These are phyloP conservation scores for Gonapodya prolifera DNA, from an alignment of 192 early-diverging fungal genomes.

Conservation along the genomic window DNA sequence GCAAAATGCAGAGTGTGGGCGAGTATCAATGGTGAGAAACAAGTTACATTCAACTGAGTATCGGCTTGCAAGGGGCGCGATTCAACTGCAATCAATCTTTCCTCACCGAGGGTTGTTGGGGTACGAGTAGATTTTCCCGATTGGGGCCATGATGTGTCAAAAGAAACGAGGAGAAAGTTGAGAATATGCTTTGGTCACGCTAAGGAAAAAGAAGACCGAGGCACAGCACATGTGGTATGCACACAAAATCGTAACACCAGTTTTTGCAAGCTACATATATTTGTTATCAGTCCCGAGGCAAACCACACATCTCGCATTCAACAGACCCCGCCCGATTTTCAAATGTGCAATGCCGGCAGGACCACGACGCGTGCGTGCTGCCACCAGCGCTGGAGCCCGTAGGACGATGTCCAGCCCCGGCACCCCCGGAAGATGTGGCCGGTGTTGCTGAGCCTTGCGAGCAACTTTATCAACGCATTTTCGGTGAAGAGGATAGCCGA, in stretches of 20 bases:
- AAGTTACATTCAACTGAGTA: not conserved
- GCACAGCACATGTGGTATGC: too few relatives aligned
- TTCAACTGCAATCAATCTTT: not conserved
- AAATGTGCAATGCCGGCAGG: slow-evolving; percentile 72
- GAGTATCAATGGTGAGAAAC: not conserved
- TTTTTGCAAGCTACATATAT: not conserved
- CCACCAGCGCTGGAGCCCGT: slow-evolving; percentile 12
- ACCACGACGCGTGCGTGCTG: slow-evolving; percentile 25
- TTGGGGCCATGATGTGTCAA: not conserved
- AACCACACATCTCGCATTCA: slow-evolving; percentile 73
- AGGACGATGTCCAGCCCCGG: slow-evolving; percentile 25
- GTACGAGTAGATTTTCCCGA: slow-evolving; percentile 40
- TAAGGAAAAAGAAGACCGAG: too few relatives aligned
- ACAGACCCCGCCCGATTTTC: slow-evolving; percentile 41
- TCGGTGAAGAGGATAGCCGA: too few relatives aligned
- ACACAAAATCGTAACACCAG: too few relatives aligned
- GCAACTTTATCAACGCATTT: too few relatives aligned
- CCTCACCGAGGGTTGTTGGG: slow-evolving; percentile 50
- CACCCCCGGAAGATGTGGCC: not conserved
- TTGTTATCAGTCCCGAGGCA: slow-evolving; percentile 29
- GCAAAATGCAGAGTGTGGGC: slow-evolving; percentile 22
- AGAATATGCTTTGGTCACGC: too few relatives aligned
- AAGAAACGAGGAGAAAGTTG: not conserved
- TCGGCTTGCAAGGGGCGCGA: not conserved
- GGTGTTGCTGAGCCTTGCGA: not conserved